Conservation (phyloP, 2,329 filamentous ascomycete genomes). For the Monascus ruber region DNA sequence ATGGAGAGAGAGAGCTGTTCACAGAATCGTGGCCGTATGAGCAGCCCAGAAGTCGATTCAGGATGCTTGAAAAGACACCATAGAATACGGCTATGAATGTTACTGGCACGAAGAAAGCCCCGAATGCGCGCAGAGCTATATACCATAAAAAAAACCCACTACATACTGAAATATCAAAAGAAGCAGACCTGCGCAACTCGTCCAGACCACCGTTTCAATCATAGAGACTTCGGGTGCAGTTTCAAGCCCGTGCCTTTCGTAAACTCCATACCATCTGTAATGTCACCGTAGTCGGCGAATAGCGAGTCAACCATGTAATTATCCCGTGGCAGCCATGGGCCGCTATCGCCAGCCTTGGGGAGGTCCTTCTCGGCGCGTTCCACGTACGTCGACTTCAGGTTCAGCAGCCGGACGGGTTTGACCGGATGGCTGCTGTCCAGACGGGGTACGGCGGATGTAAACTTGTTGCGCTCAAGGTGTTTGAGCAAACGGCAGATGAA, state of each 20-base stretch:
- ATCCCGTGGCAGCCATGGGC: conserved; percentile 15
- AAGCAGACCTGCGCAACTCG: no score
- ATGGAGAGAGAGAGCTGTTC: no score
- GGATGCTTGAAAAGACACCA: no score
- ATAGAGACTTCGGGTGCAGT: no score
- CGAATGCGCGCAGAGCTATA: no score
- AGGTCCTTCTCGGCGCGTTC: conserved; percentile 9
- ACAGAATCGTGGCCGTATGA: no score
- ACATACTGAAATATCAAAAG: no score
- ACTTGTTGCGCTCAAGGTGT: conserved; percentile 6
- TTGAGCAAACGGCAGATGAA: conserved; percentile 19
- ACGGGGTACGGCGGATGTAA: conserved; percentile 5
- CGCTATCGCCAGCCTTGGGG: conserved; percentile 14
- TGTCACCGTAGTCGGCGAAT: conserved; percentile 12
- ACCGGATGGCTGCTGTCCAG: conserved; percentile 3
- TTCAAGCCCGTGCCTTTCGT: neutral
- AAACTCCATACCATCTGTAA: conserved; percentile 8
- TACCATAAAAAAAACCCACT: no score
- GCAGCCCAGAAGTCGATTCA: no score
- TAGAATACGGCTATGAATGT: no score
- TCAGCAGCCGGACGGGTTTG: conserved; percentile 8
- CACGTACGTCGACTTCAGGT: conserved; percentile 19
- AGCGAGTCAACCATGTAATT: conserved; percentile 15
- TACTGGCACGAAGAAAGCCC: no score
- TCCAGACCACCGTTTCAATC: no score